Conservation (phyloP, 148 eudicot species). For the Camellia japonica region DNA sequence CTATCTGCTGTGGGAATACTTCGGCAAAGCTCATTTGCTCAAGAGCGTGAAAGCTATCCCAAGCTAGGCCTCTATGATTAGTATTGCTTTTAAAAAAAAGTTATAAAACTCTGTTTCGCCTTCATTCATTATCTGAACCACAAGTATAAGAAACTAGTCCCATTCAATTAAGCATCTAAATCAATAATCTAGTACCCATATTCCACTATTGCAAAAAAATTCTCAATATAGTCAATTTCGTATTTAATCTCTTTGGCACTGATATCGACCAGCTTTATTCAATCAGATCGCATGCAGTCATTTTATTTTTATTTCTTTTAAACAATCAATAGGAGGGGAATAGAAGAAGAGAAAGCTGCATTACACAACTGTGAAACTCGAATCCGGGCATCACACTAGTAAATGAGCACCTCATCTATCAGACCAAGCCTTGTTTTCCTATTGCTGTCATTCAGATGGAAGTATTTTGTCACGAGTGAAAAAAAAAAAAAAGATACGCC, state of each 20-base stretch:
- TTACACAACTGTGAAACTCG: no score
- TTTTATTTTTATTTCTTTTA: no score
- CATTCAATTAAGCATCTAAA: background rate
- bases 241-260: background rate
- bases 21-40: background rate
- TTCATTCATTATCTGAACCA: background rate
- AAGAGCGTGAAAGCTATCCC: background rate
- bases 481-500: background rate
- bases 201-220: background rate
- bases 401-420: no score
- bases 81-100: background rate
- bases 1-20: background rate
- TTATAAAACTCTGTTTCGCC: background rate
- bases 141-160: background rate
- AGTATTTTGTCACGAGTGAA: no score
- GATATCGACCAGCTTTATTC: background rate
- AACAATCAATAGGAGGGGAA: no score
- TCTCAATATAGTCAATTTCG: background rate
- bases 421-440: no score
- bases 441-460: no score
- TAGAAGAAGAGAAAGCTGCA: no score
- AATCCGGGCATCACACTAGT: no score
- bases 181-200: background rate
- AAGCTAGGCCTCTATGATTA: background rate
- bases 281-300: no score